Conservation (phyloP, 1,284 basidiomycete genomes). For the Microbotryomycetes sp. region DNA sequence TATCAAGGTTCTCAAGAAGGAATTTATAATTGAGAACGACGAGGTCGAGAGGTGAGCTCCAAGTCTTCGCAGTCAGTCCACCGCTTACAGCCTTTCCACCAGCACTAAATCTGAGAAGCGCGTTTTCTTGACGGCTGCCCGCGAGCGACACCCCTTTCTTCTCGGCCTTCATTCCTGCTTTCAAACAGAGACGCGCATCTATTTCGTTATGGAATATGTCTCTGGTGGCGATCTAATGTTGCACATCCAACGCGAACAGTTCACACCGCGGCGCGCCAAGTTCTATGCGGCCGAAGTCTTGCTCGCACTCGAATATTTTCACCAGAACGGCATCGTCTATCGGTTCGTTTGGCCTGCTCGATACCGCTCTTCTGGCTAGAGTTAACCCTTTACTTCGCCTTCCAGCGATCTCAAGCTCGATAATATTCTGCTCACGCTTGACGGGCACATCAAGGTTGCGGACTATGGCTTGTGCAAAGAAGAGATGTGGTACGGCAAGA, state of each 20-base stretch:
- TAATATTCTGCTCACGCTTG: constrained; percentile 92
- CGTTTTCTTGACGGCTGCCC: constrained; percentile 90
- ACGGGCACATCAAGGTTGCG: constrained; percentile 97
- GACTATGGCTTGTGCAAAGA: constrained; percentile 99
- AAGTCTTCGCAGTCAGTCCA: neutral
- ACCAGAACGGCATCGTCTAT: constrained; percentile 91
- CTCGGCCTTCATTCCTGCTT: constrained; percentile 97
- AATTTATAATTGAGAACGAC: constrained; percentile 99
- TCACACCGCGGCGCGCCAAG: constrained; percentile 78
- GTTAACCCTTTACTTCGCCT: neutral
- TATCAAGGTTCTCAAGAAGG: constrained; percentile 99
- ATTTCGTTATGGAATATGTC: constrained; percentile 55
- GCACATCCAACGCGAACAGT: constrained; percentile 73
- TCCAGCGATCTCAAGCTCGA: constrained; percentile 93
- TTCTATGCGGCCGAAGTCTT: constrained; percentile 99
- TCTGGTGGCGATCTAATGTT: constrained; percentile 73
- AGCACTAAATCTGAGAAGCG: constrained; percentile 99
- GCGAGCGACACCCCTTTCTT: constrained; percentile 95
- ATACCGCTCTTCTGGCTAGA: neutral
- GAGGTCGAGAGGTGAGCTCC: constrained; percentile 85
- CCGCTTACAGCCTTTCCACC: neutral
- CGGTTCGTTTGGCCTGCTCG: constrained; percentile 46
- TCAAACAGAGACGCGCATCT: constrained; percentile 96
- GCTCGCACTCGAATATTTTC: constrained; percentile 95
- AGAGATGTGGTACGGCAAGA: constrained; percentile 94